A percentile compares a stretch with the other conserved stretches of the same genome.
Evolutionary conservation across 169 alveolate genomes (phyloP).

Genomic region (Eimeria sp.): DNA sequence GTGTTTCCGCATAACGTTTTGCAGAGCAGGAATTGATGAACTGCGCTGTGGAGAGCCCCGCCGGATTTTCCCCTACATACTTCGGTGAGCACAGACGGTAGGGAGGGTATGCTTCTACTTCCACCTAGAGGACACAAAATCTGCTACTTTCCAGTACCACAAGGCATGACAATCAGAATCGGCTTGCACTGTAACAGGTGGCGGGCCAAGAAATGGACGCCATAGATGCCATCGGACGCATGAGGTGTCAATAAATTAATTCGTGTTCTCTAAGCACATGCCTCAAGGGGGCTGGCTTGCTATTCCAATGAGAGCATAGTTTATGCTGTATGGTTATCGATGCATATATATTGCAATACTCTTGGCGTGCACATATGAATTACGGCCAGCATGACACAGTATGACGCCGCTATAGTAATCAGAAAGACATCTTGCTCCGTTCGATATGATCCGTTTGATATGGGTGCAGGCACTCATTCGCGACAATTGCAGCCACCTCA

Average conservation of each 20-base stretch:
- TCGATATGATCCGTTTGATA: not conserved
- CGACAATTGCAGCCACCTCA: slow-evolving; percentile 89
- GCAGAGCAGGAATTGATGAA: slow-evolving; percentile 87
- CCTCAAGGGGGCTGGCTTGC: not conserved
- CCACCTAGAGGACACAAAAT: not conserved
- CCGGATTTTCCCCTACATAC: slow-evolving; percentile 87
- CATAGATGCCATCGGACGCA: not conserved
- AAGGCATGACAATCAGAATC: not conserved
- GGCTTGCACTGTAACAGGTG: not conserved
- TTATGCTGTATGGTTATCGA: not conserved
- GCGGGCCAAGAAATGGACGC: not conserved
- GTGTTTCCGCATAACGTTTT: not conserved
- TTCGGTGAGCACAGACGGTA: slow-evolving; percentile 74
- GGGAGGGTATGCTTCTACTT: not conserved
- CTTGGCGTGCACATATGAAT: not conserved
- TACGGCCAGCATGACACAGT: not conserved
- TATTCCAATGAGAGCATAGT: not conserved
- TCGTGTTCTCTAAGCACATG: not conserved
- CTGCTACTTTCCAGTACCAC: not conserved
- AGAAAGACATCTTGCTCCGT: not conserved
- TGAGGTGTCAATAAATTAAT: not conserved
- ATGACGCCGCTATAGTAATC: not conserved
- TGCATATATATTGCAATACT: not conserved
- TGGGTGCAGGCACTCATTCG: slow-evolving; percentile 86
- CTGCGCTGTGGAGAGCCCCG: slow-evolving; percentile 87